phyloP scores from a whole-genome alignment of 1,139 yeast genomes.

The Entelexis paramagnoliae region DNA sequence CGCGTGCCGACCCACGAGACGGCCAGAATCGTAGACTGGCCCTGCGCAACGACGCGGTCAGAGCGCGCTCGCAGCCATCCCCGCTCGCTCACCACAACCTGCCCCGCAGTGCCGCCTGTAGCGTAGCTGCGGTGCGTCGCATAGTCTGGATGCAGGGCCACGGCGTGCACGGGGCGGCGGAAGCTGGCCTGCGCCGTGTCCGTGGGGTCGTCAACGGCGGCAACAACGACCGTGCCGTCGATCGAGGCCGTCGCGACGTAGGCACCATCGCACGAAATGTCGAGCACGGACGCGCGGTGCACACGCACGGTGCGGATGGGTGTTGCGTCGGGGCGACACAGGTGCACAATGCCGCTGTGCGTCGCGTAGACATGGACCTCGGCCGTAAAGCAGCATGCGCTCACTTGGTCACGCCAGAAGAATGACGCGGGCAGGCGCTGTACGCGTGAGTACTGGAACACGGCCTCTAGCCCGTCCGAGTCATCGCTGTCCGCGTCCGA shows the following conservation, averaged over 20 bases:
- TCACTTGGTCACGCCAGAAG: conserved; percentile 65
- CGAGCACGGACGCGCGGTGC: conserved; percentile 73
- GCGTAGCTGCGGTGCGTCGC: conserved; percentile 51
- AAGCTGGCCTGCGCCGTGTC: conserved; percentile 72
- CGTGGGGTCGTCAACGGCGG: conserved; percentile 50
- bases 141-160: conserved; percentile 67
- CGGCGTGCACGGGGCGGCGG: conserved; percentile 80
- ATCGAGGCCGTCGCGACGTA: conserved; percentile 80
- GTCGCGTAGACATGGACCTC: conserved; percentile 69
- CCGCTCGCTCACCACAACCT: conserved; percentile 59
- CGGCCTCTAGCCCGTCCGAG: conserved; percentile 20
- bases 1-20: conserved; percentile 50
- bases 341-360: conserved; percentile 72
- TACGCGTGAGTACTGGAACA: conserved; percentile 23
- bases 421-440: conserved; percentile 32
- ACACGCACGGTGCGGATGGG: conserved; percentile 65
- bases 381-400: conserved; percentile 53
- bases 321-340: conserved; percentile 49
- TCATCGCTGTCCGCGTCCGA: conserved; percentile 8
- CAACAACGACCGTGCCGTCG: conserved; percentile 85
- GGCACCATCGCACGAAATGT: conserved; percentile 39
- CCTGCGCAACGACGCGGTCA: conserved; percentile 54
- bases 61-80: conserved; percentile 80
- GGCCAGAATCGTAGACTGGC: conserved; percentile 64
- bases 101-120: conserved; percentile 88